Base-by-base conservation (phyloP, 2,329 filamentous ascomycete species). In the Pestalotiopsis sp. region DNA sequence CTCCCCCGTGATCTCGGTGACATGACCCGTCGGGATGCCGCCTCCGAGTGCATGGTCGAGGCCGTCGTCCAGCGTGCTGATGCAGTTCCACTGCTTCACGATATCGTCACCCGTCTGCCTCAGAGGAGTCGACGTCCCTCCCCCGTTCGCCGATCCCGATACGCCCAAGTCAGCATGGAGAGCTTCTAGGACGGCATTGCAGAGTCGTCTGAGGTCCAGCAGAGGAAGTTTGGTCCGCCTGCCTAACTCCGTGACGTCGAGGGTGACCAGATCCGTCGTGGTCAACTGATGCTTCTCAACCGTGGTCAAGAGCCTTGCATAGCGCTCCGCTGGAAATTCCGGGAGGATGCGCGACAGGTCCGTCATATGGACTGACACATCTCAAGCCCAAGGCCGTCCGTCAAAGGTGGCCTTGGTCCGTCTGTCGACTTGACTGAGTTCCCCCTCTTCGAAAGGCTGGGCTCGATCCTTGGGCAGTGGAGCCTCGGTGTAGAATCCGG, bases 1-100 rank as follows among this genome's bases (percentile, higher is more conserved):
- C 83, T 98, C 96, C 69, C 96, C 96, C 1, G 94, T 92, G 70
- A 99, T 87, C 79, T 99, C 96, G 7, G 93, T 94, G 76, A 99
- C 85, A 80, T 92, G 92, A 61, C 94, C 93, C 2, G 90, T 87
- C 1, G 92, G 92, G 67, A 98, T 87, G 23, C 96, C 96, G 62
- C 95, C 95, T 69, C 88, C 89, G 52, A 98, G 85, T 2, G 81
- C 82, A 9, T 77, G 78, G 73, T 99, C 95, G 39, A 99, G 84
- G 49, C 81, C 80, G 64, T 87, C 83, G 79, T 97, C 93, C 58
- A 98, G 87, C 0, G 93, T 97, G 82, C 92, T 97, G 80, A 98
- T 93, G 61, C 83, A 85, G 58, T 80, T 83, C 84, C 85, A 89
- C 14, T 71, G 71, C 59, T 74, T 73, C 38, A 81, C 74, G 3